A percentile compares a stretch with the other conserved stretches of the same genome.
Evolutionary conservation across 257 asterid species (phyloP).

Genomic region (Eucommia ulmoides): DNA sequence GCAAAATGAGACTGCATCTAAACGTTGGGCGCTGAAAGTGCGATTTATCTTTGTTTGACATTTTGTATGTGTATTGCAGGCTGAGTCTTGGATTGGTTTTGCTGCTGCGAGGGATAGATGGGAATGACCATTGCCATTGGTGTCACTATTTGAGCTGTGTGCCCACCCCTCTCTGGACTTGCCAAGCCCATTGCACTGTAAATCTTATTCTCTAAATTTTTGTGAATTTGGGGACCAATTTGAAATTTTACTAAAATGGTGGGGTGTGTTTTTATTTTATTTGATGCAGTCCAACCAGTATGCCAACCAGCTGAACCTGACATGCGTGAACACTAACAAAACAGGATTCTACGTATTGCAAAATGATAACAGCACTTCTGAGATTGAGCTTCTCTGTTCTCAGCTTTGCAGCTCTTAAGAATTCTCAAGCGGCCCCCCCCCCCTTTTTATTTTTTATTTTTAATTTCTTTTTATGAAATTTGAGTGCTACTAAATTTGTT

Average conservation of each 20-base stretch:
- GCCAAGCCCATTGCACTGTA: conserved; percentile 70
- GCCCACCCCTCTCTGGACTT: conserved; percentile 78
- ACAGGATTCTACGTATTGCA: conserved; percentile 28
- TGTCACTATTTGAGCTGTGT: conserved; percentile 80
- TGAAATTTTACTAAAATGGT: no score
- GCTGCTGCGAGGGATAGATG: conserved; percentile 51
- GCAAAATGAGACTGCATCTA: no score
- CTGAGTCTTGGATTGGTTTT: conserved; percentile 26
- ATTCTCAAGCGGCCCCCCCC: no score
- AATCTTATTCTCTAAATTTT: no score
- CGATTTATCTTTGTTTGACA: no score
- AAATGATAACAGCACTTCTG: conserved; percentile 13
- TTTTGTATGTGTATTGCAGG: no score
- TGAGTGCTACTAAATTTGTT: no score
- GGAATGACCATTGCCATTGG: conserved; percentile 78
- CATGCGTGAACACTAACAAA: conserved; percentile 43
- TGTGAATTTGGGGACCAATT: no score
- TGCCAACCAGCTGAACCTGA: conserved; percentile 37
- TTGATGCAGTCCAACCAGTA: conserved; percentile 35
- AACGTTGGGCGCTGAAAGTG: no score
- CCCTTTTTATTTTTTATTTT: no score
- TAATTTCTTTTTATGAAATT: no score
- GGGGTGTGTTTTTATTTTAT: no score
- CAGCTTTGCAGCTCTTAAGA: conserved; percentile 54
- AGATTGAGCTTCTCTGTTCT: conserved; percentile 47